Percentiles rank a stretch among this genome's conserved stretches.
phyloP scores from a whole-genome alignment of 495 filamentous ascomycete species.

The Staphylotrichum longicolle region DNA sequence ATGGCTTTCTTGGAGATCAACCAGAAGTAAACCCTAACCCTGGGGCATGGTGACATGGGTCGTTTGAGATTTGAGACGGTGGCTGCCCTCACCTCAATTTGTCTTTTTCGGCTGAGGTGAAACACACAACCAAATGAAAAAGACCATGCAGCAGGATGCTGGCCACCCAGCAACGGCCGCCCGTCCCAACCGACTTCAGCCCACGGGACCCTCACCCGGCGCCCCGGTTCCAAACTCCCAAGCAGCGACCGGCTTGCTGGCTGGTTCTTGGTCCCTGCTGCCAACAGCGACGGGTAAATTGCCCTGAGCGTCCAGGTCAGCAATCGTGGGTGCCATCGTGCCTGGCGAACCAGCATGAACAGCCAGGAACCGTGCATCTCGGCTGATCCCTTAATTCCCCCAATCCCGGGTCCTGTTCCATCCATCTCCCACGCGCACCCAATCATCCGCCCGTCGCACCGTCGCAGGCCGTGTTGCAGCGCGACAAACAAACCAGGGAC shows the following conservation, averaged over 20 bases:
- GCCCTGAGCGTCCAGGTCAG: no score
- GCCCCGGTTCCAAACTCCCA: background rate
- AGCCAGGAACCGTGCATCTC: background rate
- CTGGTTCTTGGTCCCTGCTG: background rate
- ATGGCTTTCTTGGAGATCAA: no score
- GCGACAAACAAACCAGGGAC: slow-evolving; percentile 1
- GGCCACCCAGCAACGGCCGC: background rate
- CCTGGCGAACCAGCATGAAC: no score
- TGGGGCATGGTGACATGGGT: no score
- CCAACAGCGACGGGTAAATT: background rate
- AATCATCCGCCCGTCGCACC: background rate
- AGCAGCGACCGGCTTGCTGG: background rate
- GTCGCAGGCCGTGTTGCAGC: background rate
- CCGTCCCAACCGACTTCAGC: background rate
- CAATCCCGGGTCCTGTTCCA: slow-evolving; percentile 10
- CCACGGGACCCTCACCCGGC: background rate
- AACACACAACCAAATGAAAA: no score
- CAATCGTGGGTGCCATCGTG: no score
- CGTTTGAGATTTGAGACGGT: no score
- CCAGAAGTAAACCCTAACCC: no score
- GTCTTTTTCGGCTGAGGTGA: no score
- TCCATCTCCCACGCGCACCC: background rate
- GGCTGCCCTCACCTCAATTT: no score
- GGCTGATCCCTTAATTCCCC: slow-evolving; percentile 12
- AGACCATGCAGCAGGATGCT: no score